phyloP scores from a whole-genome alignment of 176 grass and related monocot genomes.

The sorghum (Sorghum bicolor) region Sorghum_bicolor_NCBIv3 NC_012875.2:56749501-56750000 shows the following conservation, averaged over 20 bases:
- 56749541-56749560: constrained; percentile 80
- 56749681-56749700: background rate
- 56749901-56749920: constrained; percentile 57
- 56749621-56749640: background rate
- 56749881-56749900: constrained; percentile 55
- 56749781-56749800: background rate
- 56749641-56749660: background rate
- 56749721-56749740: constrained; percentile 63
- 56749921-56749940: constrained; percentile 57
- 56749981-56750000: background rate
- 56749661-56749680: background rate
- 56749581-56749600: constrained; percentile 85
- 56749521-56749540: constrained; percentile 75
- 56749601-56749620: constrained; percentile 68
- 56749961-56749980: background rate
- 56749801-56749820: no score
- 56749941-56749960: constrained; percentile 82
- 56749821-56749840: background rate
- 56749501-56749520: constrained; percentile 61
- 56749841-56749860: background rate
- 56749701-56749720: constrained; percentile 57
- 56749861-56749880: background rate
- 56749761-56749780: constrained; percentile 67
- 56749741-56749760: constrained; percentile 74
- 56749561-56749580: constrained; percentile 78